Base-by-base conservation (phyloP, 805 yeast species). In the Teunomyces aglyptinius region DNA sequence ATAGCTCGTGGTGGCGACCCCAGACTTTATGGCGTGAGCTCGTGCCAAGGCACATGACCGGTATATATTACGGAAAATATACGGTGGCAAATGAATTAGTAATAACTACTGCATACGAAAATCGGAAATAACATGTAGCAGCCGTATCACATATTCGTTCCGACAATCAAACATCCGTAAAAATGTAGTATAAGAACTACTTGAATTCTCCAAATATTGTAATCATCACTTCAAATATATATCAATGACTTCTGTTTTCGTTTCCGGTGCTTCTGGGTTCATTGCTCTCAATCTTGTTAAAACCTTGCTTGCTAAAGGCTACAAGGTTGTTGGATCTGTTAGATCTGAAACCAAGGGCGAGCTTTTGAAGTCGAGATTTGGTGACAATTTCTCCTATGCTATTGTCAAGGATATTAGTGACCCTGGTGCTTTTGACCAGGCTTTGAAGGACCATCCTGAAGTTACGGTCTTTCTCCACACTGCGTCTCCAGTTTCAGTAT, bases 211-310 rank as follows among this genome's bases (percentile, higher is more conserved):
- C 24, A 6, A 20, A 20, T 20, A 7, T 2, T 20, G 5, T 20
- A 5, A 20, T 20, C 24, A 20, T 20, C 24, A 20, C 7, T 13
- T 11, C 32, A 28, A 28, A n/a, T 28, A 28, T 6, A 11, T 28
- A 12, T 6, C 12, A 32, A 39, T 39, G 43, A 28, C 33, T 18
- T 15, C 43, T 5, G 63, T 67, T 7, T 51, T 65, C 43, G 58
- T 63, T 22, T 52, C 66, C 12, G 72, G 70, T 10, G 67, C 67
- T 16, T 55, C 70, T 4, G 71, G 71, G n/a, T 67, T 57, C 45
- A 55, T 68, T 31, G 72, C 68, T 7, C 58, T 51, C 15, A 61
- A 57, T 48, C 50, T 56, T 18, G 51, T 58, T 46, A 57, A 60
- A 45, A 57, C 50, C 11, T 50, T 61, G 12, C 52, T 59, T 38